Conservation (phyloP, 768 basidiomycete species). For the Russula emetica region DNA sequence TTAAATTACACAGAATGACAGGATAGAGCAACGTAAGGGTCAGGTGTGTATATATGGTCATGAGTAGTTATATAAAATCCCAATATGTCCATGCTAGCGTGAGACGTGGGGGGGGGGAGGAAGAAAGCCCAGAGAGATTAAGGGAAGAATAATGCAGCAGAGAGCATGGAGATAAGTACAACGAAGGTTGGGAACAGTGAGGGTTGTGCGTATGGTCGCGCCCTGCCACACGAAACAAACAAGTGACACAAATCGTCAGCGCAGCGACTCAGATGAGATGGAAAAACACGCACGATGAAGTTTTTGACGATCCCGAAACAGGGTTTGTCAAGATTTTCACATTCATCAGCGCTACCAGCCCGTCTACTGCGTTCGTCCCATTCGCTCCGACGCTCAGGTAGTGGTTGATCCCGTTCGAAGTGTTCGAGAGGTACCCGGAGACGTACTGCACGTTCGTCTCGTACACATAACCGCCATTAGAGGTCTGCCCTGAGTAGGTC, state of each 20-base stretch:
- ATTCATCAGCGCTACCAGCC: conserved; percentile 73
- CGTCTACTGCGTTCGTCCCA: conserved; percentile 67
- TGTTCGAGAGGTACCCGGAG: conserved; percentile 64
- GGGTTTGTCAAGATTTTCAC: conserved; percentile 56
- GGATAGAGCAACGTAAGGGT: conserved; percentile 1
- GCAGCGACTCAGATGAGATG: neutral
- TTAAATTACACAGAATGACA: conserved; percentile 16
- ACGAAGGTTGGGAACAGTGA: neutral
- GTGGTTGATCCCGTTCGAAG: conserved; percentile 69
- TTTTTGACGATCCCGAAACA: neutral
- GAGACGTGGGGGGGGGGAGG: neutral
- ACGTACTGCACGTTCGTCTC: conserved; percentile 63
- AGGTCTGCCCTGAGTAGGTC: conserved; percentile 59
- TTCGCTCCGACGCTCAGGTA: conserved; percentile 47
- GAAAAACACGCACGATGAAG: conserved; percentile 28
- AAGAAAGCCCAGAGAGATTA: neutral
- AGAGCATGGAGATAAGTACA: neutral
- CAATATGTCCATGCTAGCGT: conserved; percentile 7
- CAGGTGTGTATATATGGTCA: conserved; percentile 5
- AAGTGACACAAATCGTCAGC: neutral
- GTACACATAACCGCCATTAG: conserved; percentile 67
- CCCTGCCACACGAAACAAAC: neutral
- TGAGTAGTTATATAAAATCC: conserved; percentile 3
- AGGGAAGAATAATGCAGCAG: conserved; percentile 8
- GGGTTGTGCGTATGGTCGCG: neutral